A percentile compares a stretch with the other conserved stretches of the same genome.
phyloP scores from a whole-genome alignment of 108 stramenopile genomes.

The Craspedostauros australis region DNA sequence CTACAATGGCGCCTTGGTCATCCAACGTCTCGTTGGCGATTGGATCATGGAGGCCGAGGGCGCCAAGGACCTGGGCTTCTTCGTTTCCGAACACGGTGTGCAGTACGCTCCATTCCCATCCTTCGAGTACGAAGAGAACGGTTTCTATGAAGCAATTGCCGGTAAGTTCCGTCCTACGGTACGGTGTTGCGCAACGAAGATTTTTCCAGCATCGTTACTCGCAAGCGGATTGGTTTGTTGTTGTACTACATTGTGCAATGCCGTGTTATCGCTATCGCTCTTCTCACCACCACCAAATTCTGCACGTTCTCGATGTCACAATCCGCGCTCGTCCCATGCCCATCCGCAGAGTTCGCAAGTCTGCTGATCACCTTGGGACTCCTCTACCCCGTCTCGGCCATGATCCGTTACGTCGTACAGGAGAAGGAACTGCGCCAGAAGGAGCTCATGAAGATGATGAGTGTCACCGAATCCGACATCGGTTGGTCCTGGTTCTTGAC shows the following conservation, averaged over 20 bases:
- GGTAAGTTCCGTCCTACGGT: slow-evolving; percentile 6
- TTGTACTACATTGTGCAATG: slow-evolving; percentile 30
- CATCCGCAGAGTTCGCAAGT: slow-evolving; percentile 1
- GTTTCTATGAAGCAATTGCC: slow-evolving; percentile 49
- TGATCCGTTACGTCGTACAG: slow-evolving; percentile 47
- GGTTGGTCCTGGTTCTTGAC: slow-evolving; percentile 72
- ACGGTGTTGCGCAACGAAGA: slow-evolving; percentile 12
- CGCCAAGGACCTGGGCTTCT: slow-evolving; percentile 20
- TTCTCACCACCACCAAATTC: slow-evolving; percentile 21
- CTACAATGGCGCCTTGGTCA: slow-evolving; percentile 64
- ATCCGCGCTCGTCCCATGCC: slow-evolving; percentile 12
- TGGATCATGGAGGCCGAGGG: slow-evolving; percentile 54
- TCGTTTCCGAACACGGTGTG: slow-evolving; percentile 45
- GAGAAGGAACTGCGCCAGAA: slow-evolving; percentile 81
- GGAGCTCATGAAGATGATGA: slow-evolving; percentile 89
- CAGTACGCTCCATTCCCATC: slow-evolving; percentile 62
- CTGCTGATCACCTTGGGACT: slow-evolving; percentile 50
- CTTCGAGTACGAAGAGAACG: slow-evolving; percentile 38
- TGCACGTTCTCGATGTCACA: neutral
- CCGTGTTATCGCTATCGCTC: slow-evolving; percentile 27
- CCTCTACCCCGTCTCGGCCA: slow-evolving; percentile 60
- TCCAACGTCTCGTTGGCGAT: slow-evolving; percentile 70
- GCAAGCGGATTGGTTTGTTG: slow-evolving; percentile 26
- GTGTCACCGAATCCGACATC: slow-evolving; percentile 60
- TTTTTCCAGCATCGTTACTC: slow-evolving; percentile 41